Evolutionary conservation across 768 basidiomycete species (phyloP).

Genomic region (Rhodotorula paludigena): DNA sequence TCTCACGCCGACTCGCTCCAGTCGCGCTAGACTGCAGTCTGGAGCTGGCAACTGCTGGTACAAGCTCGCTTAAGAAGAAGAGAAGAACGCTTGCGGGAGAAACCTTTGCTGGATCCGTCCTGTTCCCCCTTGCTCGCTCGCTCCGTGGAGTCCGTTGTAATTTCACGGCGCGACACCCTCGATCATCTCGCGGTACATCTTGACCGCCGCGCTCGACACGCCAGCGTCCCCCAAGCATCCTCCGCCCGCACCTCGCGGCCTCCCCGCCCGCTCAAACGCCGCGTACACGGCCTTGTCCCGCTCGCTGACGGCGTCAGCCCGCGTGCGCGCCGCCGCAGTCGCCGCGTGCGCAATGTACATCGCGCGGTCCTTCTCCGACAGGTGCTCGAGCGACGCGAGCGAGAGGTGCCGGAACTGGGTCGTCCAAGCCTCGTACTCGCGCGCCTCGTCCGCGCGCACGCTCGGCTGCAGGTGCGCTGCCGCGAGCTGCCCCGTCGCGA

Average conservation of each 20-base stretch:
- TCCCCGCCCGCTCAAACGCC: background rate
- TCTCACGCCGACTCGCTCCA: too few species aligned
- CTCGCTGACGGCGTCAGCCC: constrained; percentile 22
- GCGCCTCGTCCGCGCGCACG: constrained; percentile 33
- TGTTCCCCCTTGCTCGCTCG: background rate
- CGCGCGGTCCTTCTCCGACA: constrained; percentile 32
- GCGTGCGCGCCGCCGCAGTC: background rate
- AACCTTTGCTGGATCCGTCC: too few species aligned
- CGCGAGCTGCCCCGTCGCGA: constrained; percentile 39
- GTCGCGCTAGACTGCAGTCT: too few species aligned
- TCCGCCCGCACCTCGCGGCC: background rate
- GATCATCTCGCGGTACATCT: background rate
- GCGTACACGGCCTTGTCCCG: background rate
- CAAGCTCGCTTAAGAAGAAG: too few species aligned
- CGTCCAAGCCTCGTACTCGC: constrained; percentile 42
- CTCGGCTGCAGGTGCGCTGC: constrained; percentile 30
- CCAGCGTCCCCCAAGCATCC: background rate
- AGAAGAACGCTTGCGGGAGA: too few species aligned
- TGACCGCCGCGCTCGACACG: background rate
- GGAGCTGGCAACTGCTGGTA: too few species aligned
- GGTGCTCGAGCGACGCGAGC: constrained; percentile 25
- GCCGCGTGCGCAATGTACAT: constrained; percentile 14
- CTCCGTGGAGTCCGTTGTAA: background rate
- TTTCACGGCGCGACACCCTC: background rate
- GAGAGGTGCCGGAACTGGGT: constrained; percentile 34